These are phyloP conservation scores for Raffaelea deltoideospora DNA, from an alignment of 2,329 filamentous ascomycete genomes.

Conservation along the genomic window DNA sequence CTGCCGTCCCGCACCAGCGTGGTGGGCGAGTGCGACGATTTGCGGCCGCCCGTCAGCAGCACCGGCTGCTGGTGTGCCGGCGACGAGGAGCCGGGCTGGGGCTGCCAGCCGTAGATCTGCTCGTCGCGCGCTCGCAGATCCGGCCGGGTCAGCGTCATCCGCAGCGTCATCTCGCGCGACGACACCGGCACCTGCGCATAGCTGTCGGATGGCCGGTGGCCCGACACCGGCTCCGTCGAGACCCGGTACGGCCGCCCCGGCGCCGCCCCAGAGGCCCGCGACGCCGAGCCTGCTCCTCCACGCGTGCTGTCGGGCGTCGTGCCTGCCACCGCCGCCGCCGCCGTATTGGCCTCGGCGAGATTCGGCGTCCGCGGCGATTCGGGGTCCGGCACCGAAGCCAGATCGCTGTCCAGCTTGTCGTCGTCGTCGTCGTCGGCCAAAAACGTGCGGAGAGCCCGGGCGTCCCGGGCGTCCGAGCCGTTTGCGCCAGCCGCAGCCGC, in stretches of 20 bases:
- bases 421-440: slow-evolving; percentile 26
- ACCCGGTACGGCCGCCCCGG: slow-evolving; percentile 8
- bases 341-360: slow-evolving; percentile 21
- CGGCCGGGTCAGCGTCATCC: slow-evolving; percentile 85
- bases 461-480: slow-evolving; percentile 33
- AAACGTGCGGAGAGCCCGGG: slow-evolving; percentile 39
- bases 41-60: slow-evolving; percentile 8
- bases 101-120: slow-evolving; percentile 56
- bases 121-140: slow-evolving; percentile 68
- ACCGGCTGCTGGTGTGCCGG: slow-evolving; percentile 18
- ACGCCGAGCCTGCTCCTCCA: too few species aligned
- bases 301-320: too few species aligned
- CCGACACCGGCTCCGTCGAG: not conserved
- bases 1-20: slow-evolving; percentile 8
- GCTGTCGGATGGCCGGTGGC: slow-evolving; percentile 19
- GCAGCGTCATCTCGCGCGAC: slow-evolving; percentile 82
- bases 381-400: slow-evolving; percentile 37
- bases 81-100: slow-evolving; percentile 14
- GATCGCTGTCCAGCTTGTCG: slow-evolving; percentile 43
- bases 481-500: slow-evolving; percentile 18
- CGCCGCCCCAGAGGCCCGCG: too few species aligned
- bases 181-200: slow-evolving; percentile 37
- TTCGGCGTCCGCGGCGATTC: slow-evolving; percentile 45
- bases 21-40: slow-evolving; percentile 8
- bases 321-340: too few species aligned